These are phyloP conservation scores for Plasmodium yoelii DNA, from an alignment of 169 alveolate species.

Conservation along the genomic window DNA sequence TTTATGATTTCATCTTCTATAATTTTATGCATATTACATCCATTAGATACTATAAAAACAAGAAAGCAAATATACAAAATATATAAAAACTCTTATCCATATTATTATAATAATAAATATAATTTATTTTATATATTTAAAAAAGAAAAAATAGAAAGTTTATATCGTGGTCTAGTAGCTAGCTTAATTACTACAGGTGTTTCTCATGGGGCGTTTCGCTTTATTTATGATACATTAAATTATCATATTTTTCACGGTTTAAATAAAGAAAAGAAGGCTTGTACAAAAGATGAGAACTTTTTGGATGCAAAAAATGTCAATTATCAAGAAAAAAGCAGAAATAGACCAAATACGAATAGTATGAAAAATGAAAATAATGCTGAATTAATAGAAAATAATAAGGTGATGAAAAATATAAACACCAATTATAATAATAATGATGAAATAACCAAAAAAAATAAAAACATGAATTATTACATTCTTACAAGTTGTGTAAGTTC, in stretches of 20 bases:
- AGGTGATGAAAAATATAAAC: slow-evolving; percentile 15
- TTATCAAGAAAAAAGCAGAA: not conserved
- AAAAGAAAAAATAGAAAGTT: slow-evolving; percentile 71
- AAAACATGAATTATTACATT: slow-evolving; percentile 63
- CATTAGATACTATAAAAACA: slow-evolving; percentile 68
- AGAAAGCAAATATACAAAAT: slow-evolving; percentile 72
- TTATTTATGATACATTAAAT: slow-evolving; percentile 59
- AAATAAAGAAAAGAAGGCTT: slow-evolving; percentile 6
- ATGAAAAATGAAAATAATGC: not conserved
- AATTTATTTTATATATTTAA: slow-evolving; percentile 55
- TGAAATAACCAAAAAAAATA: not conserved
- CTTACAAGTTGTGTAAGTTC: slow-evolving; percentile 70
- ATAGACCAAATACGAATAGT: not conserved
- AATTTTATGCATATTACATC: slow-evolving; percentile 60
- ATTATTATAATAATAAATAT: slow-evolving; percentile 72
- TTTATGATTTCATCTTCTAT: slow-evolving; percentile 65
- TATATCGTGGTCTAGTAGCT: slow-evolving; percentile 73
- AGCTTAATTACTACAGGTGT: slow-evolving; percentile 60
- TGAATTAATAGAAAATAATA: not conserved
- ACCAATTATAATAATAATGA: not conserved
- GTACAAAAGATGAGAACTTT: not conserved
- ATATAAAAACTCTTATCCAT: slow-evolving; percentile 72
- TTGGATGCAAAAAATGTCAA: not conserved
- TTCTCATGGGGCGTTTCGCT: slow-evolving; percentile 66
- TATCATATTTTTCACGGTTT: slow-evolving; percentile 9